These are phyloP conservation scores for Coccomyxa subellipsoidea DNA, from an alignment of 163 green algal species.

Conservation along the genomic window DNA sequence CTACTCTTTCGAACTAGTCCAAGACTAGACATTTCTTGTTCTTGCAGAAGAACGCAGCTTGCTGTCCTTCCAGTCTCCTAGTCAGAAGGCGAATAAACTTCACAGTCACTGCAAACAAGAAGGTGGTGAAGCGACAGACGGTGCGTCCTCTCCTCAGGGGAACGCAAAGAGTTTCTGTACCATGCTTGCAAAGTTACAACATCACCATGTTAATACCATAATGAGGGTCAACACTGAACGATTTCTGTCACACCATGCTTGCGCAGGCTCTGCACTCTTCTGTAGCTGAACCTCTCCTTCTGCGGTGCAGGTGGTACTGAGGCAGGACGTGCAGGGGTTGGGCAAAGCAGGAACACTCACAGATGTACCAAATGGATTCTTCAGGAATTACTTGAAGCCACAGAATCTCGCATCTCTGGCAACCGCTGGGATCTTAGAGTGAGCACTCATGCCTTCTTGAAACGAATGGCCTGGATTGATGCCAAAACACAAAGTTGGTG, in stretches of 20 bases:
- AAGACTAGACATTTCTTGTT: no score
- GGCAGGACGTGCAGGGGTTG: conserved; percentile 40
- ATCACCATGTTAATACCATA: no score
- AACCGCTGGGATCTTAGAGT: conserved; percentile 45
- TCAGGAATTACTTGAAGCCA: conserved; percentile 87
- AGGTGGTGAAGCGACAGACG: conserved; percentile 1
- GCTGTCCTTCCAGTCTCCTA: not conserved
- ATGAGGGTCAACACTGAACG: no score
- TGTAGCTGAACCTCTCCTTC: no score
- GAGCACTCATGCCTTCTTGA: not conserved
- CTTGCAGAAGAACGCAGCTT: not conserved
- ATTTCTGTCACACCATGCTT: no score
- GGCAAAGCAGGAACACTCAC: conserved; percentile 76
- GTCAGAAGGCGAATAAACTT: not conserved
- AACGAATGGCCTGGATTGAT: no score
- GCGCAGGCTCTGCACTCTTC: no score
- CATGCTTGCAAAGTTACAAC: no score
- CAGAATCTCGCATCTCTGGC: conserved; percentile 66
- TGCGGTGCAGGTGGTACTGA: conserved; percentile 52
- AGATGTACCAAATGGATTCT: conserved; percentile 82
- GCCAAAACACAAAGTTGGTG: not conserved
- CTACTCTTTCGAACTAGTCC: no score
- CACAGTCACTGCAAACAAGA: not conserved
- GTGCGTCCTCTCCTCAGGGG: no score
- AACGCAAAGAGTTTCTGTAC: no score